These are phyloP conservation scores for Pholiota molesta DNA, from an alignment of 768 basidiomycete genomes.

Conservation along the genomic window DNA sequence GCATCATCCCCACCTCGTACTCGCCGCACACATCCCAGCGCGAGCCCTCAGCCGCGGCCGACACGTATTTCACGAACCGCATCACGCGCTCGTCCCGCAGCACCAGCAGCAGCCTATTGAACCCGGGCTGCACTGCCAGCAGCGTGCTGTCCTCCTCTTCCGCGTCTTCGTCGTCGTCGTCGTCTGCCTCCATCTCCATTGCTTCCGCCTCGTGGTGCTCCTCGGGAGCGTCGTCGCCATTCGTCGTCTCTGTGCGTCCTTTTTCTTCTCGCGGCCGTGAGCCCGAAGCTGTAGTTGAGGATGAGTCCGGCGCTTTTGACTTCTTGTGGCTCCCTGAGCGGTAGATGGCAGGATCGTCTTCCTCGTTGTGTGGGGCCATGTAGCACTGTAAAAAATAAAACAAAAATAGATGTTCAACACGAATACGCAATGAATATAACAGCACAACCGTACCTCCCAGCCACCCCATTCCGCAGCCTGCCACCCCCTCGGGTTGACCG, in stretches of 20 bases:
- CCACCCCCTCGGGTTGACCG: slow-evolving; percentile 49
- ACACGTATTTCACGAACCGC: slow-evolving; percentile 95
- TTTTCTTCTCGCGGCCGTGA: not conserved
- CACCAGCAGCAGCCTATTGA: slow-evolving; percentile 87
- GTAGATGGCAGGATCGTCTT: slow-evolving; percentile 95
- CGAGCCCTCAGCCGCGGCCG: slow-evolving; percentile 85
- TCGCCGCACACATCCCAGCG: slow-evolving; percentile 94
- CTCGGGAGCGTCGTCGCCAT: not conserved
- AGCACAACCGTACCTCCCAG: slow-evolving; percentile 74
- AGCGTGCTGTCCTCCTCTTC: slow-evolving; percentile 80
- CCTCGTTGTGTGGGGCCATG: slow-evolving; percentile 92
- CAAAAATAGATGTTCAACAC: slow-evolving; percentile 8
- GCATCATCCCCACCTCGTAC: slow-evolving; percentile 85
- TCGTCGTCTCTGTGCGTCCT: not conserved
- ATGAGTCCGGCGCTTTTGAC: slow-evolving; percentile 19
- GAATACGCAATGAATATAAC: not conserved
- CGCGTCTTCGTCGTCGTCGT: slow-evolving; percentile 48
- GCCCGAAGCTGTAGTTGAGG: slow-evolving; percentile 5
- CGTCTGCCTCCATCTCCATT: slow-evolving; percentile 19
- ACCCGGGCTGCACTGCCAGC: slow-evolving; percentile 85
- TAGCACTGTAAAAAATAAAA: slow-evolving; percentile 63
- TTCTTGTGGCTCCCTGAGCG: slow-evolving; percentile 62
- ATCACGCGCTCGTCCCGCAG: slow-evolving; percentile 92
- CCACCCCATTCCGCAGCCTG: slow-evolving; percentile 83
- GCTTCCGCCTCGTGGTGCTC: not conserved